Percentiles rank a stretch among this genome's conserved stretches.
phyloP scores from a whole-genome alignment of 768 basidiomycete genomes.

The Hortiboletus flavorubellus region DNA sequence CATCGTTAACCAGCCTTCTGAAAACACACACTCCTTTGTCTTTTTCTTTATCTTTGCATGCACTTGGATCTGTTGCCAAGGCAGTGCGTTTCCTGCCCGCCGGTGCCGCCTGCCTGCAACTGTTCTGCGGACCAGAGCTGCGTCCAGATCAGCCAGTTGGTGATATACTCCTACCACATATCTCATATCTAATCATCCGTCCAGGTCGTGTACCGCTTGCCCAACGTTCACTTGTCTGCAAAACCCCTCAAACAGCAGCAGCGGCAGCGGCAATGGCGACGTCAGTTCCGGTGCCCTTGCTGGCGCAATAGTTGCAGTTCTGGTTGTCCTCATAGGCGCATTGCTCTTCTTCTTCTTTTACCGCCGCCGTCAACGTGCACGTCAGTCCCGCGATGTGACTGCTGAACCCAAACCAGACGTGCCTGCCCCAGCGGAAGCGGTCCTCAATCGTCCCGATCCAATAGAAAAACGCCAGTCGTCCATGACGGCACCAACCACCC shows the following conservation, averaged over 20 bases:
- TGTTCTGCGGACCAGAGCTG: constrained; percentile 58
- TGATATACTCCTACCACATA: constrained; percentile 4
- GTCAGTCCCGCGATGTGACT: constrained; percentile 29
- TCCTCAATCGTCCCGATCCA: constrained; percentile 81
- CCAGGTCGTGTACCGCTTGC: constrained; percentile 60
- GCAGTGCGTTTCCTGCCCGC: constrained; percentile 51
- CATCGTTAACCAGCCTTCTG: constrained; percentile 14
- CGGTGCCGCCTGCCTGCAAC: constrained; percentile 47
- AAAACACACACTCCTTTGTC: constrained; percentile 35
- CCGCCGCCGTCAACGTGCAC: constrained; percentile 51
- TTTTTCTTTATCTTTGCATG: constrained; percentile 27
- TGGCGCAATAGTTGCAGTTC: constrained; percentile 63
- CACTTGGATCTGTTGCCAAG: constrained; percentile 37
- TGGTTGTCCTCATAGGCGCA: constrained; percentile 56
- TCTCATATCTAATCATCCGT: constrained; percentile 1
- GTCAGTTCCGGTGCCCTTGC: constrained; percentile 70
- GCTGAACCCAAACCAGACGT: constrained; percentile 52
- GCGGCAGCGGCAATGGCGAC: constrained; percentile 35
- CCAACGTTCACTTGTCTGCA: constrained; percentile 50
- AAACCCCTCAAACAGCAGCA: constrained; percentile 13
- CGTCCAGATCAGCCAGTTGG: constrained; percentile 57
- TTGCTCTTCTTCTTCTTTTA: constrained; percentile 59
- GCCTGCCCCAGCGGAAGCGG: constrained; percentile 72
- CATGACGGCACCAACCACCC: constrained; percentile 16
- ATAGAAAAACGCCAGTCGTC: constrained; percentile 51